Evolutionary conservation across 1,284 basidiomycete species (phyloP), one percentile per base, ranked within the genome.

Genomic region (Leccinum discolor): DNA sequence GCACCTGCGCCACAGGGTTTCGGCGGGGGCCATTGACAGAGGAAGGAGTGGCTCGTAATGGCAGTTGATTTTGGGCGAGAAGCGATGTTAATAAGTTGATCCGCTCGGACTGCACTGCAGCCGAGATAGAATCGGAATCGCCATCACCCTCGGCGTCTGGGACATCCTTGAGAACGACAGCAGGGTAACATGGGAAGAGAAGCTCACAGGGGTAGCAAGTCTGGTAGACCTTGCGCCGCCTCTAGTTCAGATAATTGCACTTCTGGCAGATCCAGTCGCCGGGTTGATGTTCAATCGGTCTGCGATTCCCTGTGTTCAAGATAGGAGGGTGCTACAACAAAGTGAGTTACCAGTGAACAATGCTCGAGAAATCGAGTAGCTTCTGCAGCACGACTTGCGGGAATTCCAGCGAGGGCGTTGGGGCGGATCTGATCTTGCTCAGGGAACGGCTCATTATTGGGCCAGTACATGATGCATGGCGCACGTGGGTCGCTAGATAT

Each of bases 181-280:
- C 12, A 40, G 59, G 56, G 21, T 12, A 40, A 61, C 47, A 61
- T 26, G 26, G 6, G 57, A 65, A 64, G 59, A 29, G 63, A 59
- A 66, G 57, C 66, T 61, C 58, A 92, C 91, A 93, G 59, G 93
- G 93, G 69, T 86, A 88, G 78, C 93, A 95, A 11, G 91, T 93
- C 82, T 95, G 92, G 81, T 93, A 95, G 64, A 95, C 92, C 77
- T 93, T 93, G 61, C 93, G 81, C 63, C 94, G 80, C 66, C 93
- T 82, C 93, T 93, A 95, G 76, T 95, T 94, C 69, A 93, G 77
- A 78, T 94, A 93, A 73, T 90, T 89, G 77, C 94, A 95, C 74
- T 89, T 91, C 65, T 84, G 82, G 78, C 94, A 95, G 65, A 93
- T 83, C 93, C 94, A 95, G 79, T 95, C 93, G n/a, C 94, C 94